These are phyloP conservation scores for Sphaerulina vaccinii DNA, from an alignment of 2,329 filamentous ascomycete species.

Conservation along the genomic window DNA sequence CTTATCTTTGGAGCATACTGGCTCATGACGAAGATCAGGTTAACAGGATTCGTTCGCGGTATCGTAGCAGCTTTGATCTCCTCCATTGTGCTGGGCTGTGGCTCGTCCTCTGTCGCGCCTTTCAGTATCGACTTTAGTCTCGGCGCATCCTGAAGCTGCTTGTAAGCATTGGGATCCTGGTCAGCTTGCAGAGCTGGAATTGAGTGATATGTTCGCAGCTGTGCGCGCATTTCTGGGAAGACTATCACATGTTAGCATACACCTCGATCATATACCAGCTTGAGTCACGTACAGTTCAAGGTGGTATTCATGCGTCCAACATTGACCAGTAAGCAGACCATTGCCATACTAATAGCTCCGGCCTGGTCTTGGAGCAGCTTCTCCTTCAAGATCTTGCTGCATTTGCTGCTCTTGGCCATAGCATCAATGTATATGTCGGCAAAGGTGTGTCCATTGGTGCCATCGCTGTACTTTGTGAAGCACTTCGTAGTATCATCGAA, in stretches of 20 bases:
- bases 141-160: constrained; percentile 94
- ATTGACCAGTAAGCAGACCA: constrained; percentile 97
- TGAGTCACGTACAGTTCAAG: constrained; percentile 73
- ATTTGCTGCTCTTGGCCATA: constrained; percentile 98
- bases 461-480: constrained; percentile 91
- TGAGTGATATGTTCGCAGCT: constrained; percentile 94
- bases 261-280: neutral
- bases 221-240: constrained; percentile 98
- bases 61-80: constrained; percentile 69
- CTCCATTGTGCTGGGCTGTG: constrained; percentile 79
- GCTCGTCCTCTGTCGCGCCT: constrained; percentile 86
- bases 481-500: constrained; percentile 73
- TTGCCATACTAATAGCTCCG: constrained; percentile 96
- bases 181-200: constrained; percentile 94
- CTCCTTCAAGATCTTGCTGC: constrained; percentile 95
- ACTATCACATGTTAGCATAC: constrained; percentile 55
- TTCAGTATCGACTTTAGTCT: constrained; percentile 96
- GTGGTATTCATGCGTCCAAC: constrained; percentile 99
- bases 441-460: constrained; percentile 71
- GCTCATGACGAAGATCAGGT: constrained; percentile 92
- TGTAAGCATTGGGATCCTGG: constrained; percentile 94
- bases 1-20: constrained; percentile 88
- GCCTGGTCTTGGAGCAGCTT: constrained; percentile 90
- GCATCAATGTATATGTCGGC: constrained; percentile 97
- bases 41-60: constrained; percentile 93